Conservation (phyloP, 129 eudicot genomes). For the Flaveria brownii region DNA sequence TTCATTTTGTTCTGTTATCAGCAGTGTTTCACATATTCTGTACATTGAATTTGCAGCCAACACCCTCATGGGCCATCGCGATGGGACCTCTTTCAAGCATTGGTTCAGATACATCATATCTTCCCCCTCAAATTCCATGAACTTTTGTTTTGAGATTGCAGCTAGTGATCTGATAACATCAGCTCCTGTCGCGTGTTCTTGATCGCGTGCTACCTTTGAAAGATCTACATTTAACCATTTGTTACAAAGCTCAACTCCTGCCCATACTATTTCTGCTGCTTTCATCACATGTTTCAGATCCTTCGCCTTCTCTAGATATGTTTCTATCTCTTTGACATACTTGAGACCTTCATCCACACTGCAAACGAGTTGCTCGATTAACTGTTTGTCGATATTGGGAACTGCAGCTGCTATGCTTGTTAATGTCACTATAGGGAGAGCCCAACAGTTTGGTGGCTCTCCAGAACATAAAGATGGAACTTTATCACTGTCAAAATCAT, state of each 20-base stretch:
- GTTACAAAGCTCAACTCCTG: conserved; percentile 58
- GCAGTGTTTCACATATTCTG: conserved; percentile 54
- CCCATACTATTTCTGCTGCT: conserved; percentile 75
- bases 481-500: conserved; percentile 48
- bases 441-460: conserved; percentile 78
- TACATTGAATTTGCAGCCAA: conserved; percentile 81
- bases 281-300: conserved; percentile 43
- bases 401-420: conserved; percentile 64
- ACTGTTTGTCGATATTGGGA: conserved; percentile 35
- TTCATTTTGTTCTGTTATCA: conserved; percentile 22
- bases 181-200: conserved; percentile 31
- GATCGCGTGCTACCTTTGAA: conserved; percentile 25
- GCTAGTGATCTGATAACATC: conserved; percentile 45
- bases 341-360: conserved; percentile 57
- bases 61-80: conserved; percentile 56
- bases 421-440: conserved; percentile 74
- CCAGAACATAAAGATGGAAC: conserved; percentile 45
- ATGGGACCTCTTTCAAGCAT: conserved; percentile 47
- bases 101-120: conserved; percentile 27
- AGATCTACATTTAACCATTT: conserved; percentile 75
- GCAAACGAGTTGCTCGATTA: conserved; percentile 36
- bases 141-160: conserved; percentile 42
- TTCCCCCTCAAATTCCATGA: conserved; percentile 40
- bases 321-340: conserved; percentile 49
- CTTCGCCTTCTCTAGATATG: conserved; percentile 31